A percentile compares a stretch with the other conserved stretches of the same genome.
Conservation (phyloP, 192 early-diverging fungal genomes). For the Rhizophagus clarus region DNA sequence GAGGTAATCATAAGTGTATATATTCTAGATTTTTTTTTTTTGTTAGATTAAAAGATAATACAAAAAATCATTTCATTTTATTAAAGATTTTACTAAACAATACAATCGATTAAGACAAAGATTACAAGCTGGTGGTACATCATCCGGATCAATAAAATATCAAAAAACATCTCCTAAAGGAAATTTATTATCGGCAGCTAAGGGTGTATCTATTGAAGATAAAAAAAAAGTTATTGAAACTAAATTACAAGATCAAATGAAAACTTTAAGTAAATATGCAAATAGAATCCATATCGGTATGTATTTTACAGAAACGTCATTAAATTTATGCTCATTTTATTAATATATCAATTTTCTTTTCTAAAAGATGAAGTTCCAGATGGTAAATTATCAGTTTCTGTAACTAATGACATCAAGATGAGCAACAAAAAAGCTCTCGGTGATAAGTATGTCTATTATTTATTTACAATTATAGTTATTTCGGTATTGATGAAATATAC, state of each 20-base stretch:
- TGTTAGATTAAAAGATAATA: background rate
- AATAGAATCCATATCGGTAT: conserved; percentile 24
- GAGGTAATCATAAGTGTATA: conserved; percentile 43
- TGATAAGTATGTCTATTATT: conserved; percentile 47
- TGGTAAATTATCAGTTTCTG: conserved; percentile 44
- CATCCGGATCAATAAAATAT: conserved; percentile 10
- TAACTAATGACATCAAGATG: conserved; percentile 56
- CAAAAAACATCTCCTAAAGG: no score
- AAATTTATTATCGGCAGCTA: no score
- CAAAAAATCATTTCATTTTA: background rate
- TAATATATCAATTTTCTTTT: background rate
- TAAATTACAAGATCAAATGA: conserved; percentile 17
- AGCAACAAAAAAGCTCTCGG: conserved; percentile 65
- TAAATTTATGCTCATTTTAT: background rate
- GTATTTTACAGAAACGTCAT: background rate
- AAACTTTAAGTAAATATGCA: conserved; percentile 14
- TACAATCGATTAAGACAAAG: conserved; percentile 83
- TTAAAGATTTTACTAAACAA: conserved; percentile 89
- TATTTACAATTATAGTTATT: conserved; percentile 26
- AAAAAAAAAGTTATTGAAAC: background rate
- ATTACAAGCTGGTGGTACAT: conserved; percentile 42
- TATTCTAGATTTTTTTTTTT: background rate
- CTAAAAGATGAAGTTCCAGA: background rate
- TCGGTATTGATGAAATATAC: background rate
- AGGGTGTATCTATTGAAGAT: background rate